A percentile compares a stretch with the other conserved stretches of the same genome.
Evolutionary conservation across 129 eudicot species (phyloP).

Genomic region (Helianthus tuberosus): DNA sequence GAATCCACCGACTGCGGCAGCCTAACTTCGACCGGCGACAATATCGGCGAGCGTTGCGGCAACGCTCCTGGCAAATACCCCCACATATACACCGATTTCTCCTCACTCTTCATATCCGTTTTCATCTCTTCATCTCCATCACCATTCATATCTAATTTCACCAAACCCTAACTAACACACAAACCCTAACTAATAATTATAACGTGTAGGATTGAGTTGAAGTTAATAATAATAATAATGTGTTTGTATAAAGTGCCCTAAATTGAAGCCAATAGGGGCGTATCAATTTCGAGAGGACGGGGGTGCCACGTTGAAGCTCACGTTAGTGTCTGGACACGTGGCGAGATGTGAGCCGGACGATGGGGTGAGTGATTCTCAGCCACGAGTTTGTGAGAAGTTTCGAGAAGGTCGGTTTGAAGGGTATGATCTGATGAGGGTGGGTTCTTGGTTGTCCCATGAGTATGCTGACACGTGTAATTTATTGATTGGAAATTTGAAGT

Average conservation of each 20-base stretch:
- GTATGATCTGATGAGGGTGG: constrained; percentile 10
- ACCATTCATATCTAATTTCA: constrained; percentile 49
- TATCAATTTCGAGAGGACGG: constrained; percentile 55
- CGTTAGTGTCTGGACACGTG: constrained; percentile 68
- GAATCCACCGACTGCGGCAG: constrained; percentile 54
- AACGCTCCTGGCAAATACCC: constrained; percentile 94
- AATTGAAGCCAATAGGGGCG: constrained; percentile 38
- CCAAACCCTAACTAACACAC: constrained; percentile 12
- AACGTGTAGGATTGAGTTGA: not conserved
- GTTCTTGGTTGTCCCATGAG: constrained; percentile 23
- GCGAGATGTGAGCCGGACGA: constrained; percentile 46
- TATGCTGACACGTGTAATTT: constrained; percentile 30
- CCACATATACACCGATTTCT: constrained; percentile 80
- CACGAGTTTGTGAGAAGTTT: constrained; percentile 68
- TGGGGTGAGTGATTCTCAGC: constrained; percentile 47
- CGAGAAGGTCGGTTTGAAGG: constrained; percentile 58
- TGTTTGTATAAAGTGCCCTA: constrained; percentile 46
- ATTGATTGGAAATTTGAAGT: too few species aligned
- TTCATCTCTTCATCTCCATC: constrained; percentile 49
- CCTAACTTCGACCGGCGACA: constrained; percentile 72
- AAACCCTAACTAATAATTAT: too few species aligned
- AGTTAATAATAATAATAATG: constrained; percentile 17
- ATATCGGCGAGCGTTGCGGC: constrained; percentile 89
- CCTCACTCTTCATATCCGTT: constrained; percentile 46
- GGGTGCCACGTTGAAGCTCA: constrained; percentile 69